Conservation (phyloP, 768 basidiomycete genomes). For the Termitomyces sp. region DNA sequence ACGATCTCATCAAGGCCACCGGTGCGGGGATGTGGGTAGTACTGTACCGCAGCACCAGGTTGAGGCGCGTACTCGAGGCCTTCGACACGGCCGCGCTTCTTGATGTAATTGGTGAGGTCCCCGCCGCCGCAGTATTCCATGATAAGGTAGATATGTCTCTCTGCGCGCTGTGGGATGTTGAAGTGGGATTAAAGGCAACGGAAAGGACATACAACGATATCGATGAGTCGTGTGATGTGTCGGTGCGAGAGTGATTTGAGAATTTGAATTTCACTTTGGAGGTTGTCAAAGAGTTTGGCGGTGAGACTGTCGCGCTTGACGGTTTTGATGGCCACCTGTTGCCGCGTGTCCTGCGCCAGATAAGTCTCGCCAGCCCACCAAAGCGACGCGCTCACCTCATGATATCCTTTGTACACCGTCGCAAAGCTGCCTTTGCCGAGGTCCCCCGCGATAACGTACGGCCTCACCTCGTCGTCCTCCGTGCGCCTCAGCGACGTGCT, state of each 20-base stretch:
- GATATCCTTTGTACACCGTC: constrained; percentile 34
- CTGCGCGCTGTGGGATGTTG: constrained; percentile 47
- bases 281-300: constrained; percentile 90
- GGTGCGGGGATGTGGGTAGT: constrained; percentile 85
- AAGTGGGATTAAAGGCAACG: not conserved
- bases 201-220: constrained; percentile 68
- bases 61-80: constrained; percentile 77
- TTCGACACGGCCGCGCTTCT: constrained; percentile 92
- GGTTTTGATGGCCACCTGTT: constrained; percentile 69
- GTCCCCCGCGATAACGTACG: constrained; percentile 71
- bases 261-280: constrained; percentile 97
- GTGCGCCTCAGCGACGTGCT: constrained; percentile 6
- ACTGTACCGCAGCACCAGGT: constrained; percentile 63
- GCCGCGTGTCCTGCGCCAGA: constrained; percentile 44
- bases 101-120: constrained; percentile 94
- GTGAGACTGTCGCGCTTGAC: constrained; percentile 85
- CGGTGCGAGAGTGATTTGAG: constrained; percentile 89
- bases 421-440: constrained; percentile 31
- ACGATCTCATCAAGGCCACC: constrained; percentile 90
- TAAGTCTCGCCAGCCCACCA: too few relatives aligned
- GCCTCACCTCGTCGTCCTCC: constrained; percentile 68
- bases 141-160: constrained; percentile 84
- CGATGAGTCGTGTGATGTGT: constrained; percentile 88
- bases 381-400: constrained; percentile 46
- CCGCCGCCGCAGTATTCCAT: constrained; percentile 98